Conservation (phyloP, 345 rosid species). For the Brassica napus region DNA sequence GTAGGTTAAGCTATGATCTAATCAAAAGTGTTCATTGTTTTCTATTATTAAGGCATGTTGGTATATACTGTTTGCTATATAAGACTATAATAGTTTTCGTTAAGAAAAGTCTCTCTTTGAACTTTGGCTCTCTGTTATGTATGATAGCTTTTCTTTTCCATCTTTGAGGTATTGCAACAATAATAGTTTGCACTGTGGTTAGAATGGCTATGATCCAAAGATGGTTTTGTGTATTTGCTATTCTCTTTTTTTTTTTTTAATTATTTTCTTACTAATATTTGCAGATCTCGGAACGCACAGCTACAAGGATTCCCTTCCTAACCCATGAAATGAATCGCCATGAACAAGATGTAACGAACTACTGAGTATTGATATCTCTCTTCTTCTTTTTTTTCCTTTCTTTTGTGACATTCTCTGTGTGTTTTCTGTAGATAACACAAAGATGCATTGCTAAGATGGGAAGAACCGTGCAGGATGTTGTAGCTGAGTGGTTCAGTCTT, state of each 20-base stretch:
- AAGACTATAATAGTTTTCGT: neutral
- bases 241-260: neutral
- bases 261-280: constrained; percentile 14
- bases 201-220: neutral
- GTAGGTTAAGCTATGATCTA: constrained; percentile 44
- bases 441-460: constrained; percentile 69
- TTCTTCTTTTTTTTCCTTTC: neutral
- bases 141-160: neutral
- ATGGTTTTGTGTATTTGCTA: neutral
- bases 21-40: neutral
- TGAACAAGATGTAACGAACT: constrained; percentile 74
- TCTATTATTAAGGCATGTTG: neutral
- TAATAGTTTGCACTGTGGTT: neutral
- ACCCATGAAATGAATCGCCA: constrained; percentile 79
- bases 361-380: neutral
- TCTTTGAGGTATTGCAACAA: neutral
- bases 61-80: neutral
- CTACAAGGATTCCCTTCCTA: constrained; percentile 59
- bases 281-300: constrained; percentile 65
- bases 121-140: neutral
- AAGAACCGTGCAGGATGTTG: constrained; percentile 61
- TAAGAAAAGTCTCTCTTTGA: neutral
- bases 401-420: constrained; percentile 23
- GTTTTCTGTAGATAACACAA: constrained; percentile 61
- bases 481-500: constrained; percentile 65